These are phyloP conservation scores for Euphorbia celastroides DNA, from an alignment of 441 rosid genomes.

Conservation along the genomic window DNA sequence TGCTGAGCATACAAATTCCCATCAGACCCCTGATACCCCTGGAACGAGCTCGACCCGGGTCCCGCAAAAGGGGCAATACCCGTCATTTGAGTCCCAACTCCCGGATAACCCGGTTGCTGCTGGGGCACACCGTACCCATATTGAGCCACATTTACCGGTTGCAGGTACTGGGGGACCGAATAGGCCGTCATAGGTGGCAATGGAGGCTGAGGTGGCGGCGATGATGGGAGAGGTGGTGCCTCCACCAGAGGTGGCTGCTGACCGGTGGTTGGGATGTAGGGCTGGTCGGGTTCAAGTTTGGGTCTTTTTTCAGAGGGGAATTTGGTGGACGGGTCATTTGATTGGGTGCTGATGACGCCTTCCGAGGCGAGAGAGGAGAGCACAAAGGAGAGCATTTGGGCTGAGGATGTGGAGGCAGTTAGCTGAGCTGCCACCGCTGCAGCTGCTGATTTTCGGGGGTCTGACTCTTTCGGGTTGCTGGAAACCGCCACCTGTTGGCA, in stretches of 20 bases:
- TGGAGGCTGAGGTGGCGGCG: constrained; percentile 50
- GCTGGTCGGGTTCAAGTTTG: constrained; percentile 57
- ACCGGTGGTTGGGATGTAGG: constrained; percentile 33
- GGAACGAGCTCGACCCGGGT: constrained; percentile 39
- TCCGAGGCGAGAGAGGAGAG: constrained; percentile 92
- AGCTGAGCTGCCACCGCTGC: constrained; percentile 88
- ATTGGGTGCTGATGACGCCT: constrained; percentile 51
- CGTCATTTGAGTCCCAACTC: constrained; percentile 30
- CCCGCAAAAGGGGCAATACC: constrained; percentile 35
- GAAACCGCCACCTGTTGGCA: constrained; percentile 51
- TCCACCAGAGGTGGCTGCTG: constrained; percentile 27
- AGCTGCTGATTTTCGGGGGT: constrained; percentile 72
- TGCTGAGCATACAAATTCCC: constrained; percentile 51
- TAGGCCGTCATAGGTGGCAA: constrained; percentile 54
- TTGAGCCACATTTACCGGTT: constrained; percentile 39
- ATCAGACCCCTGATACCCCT: constrained; percentile 52
- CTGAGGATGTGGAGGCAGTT: constrained; percentile 89
- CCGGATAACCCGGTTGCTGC: constrained; percentile 38
- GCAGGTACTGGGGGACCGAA: constrained; percentile 41
- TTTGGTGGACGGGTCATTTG: constrained; percentile 40
- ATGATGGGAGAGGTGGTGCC: constrained; percentile 49
- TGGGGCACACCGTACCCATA: constrained; percentile 45
- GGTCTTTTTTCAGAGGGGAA: constrained; percentile 64
- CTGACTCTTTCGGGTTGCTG: constrained; percentile 45
- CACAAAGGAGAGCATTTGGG: constrained; percentile 83